These are phyloP conservation scores for Blastobotrys buckinghamii DNA, from an alignment of 1,139 yeast species.

Conservation along the genomic window DNA sequence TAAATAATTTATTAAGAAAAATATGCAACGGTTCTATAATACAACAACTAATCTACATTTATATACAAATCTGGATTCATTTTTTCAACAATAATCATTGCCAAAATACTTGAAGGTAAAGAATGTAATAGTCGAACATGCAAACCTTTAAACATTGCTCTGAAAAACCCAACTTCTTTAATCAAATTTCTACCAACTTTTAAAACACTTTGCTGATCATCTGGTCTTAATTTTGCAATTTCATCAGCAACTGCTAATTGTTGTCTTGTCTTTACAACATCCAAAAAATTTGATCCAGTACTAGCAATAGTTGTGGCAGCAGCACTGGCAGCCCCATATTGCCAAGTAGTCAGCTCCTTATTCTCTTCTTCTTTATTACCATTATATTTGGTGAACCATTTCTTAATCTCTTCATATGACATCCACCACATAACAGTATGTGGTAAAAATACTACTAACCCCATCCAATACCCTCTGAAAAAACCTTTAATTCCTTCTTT, in stretches of 20 bases:
- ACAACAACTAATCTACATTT: neutral
- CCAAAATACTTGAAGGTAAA: slow-evolving; percentile 36
- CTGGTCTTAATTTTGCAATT: slow-evolving; percentile 35
- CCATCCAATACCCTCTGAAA: slow-evolving; percentile 42
- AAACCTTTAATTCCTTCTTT: slow-evolving; percentile 37
- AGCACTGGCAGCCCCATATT: slow-evolving; percentile 36
- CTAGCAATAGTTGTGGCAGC: slow-evolving; percentile 36
- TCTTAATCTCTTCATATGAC: slow-evolving; percentile 28
- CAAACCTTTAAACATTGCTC: slow-evolving; percentile 37
- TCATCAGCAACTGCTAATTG: slow-evolving; percentile 40
- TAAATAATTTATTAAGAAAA: no score
- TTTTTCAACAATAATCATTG: slow-evolving; percentile 38
- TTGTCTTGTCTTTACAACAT: slow-evolving; percentile 40
- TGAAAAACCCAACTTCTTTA: slow-evolving; percentile 33
- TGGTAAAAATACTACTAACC: slow-evolving; percentile 37
- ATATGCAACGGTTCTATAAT: no score
- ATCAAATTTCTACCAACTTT: slow-evolving; percentile 34
- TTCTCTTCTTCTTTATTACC: slow-evolving; percentile 2
- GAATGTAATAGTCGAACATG: slow-evolving; percentile 36
- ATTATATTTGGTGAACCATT: slow-evolving; percentile 12
- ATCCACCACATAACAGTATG: slow-evolving; percentile 40
- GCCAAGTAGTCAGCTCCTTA: slow-evolving; percentile 22
- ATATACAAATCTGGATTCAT: slow-evolving; percentile 33
- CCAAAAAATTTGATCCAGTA: slow-evolving; percentile 37
- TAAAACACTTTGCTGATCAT: slow-evolving; percentile 33